phyloP scores from a whole-genome alignment of 371 early-diverging fungal species.

The Mucor lusitanicus region DNA sequence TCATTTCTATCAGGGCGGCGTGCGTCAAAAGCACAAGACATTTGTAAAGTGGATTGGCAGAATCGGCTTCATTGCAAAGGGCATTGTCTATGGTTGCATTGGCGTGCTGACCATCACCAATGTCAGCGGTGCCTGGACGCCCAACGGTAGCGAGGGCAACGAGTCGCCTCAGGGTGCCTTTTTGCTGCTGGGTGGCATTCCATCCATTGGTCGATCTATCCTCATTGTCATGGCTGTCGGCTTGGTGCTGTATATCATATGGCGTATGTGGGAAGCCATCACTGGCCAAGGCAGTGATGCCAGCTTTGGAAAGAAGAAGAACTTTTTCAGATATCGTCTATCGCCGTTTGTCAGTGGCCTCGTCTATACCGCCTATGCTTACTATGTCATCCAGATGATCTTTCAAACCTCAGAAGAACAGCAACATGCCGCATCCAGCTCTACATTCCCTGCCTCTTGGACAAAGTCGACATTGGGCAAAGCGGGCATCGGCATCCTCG shows the following conservation, averaged over 20 bases:
- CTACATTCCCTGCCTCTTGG: constrained; percentile 48
- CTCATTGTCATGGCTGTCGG: constrained; percentile 49
- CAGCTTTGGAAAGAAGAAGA: constrained; percentile 35
- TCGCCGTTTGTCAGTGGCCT: constrained; percentile 49
- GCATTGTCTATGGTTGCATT: constrained; percentile 50
- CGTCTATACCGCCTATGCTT: constrained; percentile 45
- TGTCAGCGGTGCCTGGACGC: constrained; percentile 39
- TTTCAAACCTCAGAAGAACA: constrained; percentile 42
- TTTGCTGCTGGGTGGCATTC: constrained; percentile 45
- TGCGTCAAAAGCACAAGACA: constrained; percentile 6
- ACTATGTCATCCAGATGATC: constrained; percentile 49
- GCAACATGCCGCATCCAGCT: constrained; percentile 35
- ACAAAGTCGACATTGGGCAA: constrained; percentile 30
- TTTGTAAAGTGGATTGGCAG: constrained; percentile 32
- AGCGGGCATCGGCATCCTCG: constrained; percentile 41
- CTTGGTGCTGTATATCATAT: constrained; percentile 42
- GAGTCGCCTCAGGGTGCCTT: constrained; percentile 55
- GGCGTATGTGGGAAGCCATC: constrained; percentile 53
- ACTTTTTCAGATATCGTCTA: constrained; percentile 49
- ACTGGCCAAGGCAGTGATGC: constrained; percentile 50
- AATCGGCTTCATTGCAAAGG: constrained; percentile 49
- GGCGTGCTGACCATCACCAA: constrained; percentile 46
- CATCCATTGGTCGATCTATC: constrained; percentile 37
- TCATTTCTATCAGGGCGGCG: constrained; percentile 31
- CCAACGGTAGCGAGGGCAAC: constrained; percentile 44